Conservation (phyloP, 2,329 filamentous ascomycete genomes). For the Mycosphaerella arachidis region DNA sequence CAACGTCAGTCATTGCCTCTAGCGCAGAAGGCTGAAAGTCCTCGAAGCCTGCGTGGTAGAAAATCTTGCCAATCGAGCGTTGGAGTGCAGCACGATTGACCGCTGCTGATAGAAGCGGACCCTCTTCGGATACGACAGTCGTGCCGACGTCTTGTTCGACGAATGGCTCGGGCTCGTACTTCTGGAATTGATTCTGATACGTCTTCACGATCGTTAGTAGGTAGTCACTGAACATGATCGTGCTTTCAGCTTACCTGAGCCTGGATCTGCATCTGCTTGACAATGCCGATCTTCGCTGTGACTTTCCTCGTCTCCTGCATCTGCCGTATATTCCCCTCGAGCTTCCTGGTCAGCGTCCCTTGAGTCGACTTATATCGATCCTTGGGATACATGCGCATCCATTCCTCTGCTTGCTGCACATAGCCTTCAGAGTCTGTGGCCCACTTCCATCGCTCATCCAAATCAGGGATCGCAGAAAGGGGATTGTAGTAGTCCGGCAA, state of each 20-base stretch:
- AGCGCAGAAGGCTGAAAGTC: slow-evolving; percentile 93
- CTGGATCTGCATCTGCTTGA: slow-evolving; percentile 99
- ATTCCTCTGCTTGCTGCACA: slow-evolving; percentile 82
- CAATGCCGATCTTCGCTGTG: slow-evolving; percentile 91
- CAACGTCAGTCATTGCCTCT: slow-evolving; percentile 83
- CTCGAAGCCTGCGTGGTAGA: slow-evolving; percentile 94
- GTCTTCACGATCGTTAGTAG: slow-evolving; percentile 52
- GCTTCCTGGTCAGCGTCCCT: slow-evolving; percentile 69
- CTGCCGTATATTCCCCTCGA: slow-evolving; percentile 87
- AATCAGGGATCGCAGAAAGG: slow-evolving; percentile 77
- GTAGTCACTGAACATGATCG: background rate
- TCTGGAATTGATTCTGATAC: slow-evolving; percentile 97
- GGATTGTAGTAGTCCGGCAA: slow-evolving; percentile 94
- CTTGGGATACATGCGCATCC: slow-evolving; percentile 68
- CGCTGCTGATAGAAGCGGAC: slow-evolving; percentile 78
- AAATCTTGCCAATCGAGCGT: slow-evolving; percentile 86
- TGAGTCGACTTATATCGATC: slow-evolving; percentile 72
- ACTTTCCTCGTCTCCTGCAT: slow-evolving; percentile 97
- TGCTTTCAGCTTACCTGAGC: slow-evolving; percentile 64
- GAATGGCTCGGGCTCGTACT: slow-evolving; percentile 88
- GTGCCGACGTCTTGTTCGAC: slow-evolving; percentile 79
- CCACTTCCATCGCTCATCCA: slow-evolving; percentile 76
- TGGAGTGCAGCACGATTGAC: slow-evolving; percentile 80
- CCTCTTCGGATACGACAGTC: slow-evolving; percentile 84
- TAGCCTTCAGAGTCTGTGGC: slow-evolving; percentile 83